A percentile compares a stretch with the other conserved stretches of the same genome.
Conservation (phyloP, 2,329 filamentous ascomycete genomes). For the Aspergillus quadrilineatus region DNA sequence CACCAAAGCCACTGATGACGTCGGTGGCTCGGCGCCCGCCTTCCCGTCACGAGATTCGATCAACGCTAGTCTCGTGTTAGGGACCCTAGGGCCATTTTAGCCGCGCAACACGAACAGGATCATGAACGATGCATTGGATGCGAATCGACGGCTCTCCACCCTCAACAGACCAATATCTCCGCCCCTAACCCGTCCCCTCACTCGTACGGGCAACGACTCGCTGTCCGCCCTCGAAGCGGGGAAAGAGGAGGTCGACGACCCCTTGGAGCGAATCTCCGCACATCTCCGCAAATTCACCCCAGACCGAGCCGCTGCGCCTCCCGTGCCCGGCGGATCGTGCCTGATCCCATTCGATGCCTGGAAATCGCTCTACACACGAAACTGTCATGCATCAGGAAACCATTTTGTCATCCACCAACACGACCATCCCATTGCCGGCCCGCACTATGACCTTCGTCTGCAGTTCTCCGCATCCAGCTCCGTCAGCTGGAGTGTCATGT, state of each 20-base stretch:
- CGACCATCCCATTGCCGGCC: slow-evolving; percentile 67
- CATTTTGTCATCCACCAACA: slow-evolving; percentile 73
- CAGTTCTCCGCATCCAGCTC: slow-evolving; percentile 69
- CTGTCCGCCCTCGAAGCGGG: slow-evolving; percentile 55
- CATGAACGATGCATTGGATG: not conserved
- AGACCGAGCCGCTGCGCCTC: slow-evolving; percentile 10
- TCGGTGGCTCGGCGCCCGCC: not conserved
- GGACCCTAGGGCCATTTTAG: not conserved
- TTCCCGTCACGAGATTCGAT: not conserved
- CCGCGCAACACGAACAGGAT: not conserved
- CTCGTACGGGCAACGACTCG: not conserved
- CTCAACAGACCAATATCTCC: slow-evolving; percentile 3
- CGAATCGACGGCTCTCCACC: slow-evolving; percentile 1
- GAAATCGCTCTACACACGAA: slow-evolving; percentile 48
- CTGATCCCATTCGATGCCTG: slow-evolving; percentile 32
- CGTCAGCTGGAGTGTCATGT: slow-evolving; percentile 64
- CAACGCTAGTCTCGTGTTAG: not conserved
- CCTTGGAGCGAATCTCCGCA: slow-evolving; percentile 49
- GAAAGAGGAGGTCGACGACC: slow-evolving; percentile 47
- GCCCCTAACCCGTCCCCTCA: slow-evolving; percentile 2
- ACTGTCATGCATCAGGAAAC: slow-evolving; percentile 46
- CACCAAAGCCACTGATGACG: not conserved
- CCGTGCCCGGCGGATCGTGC: not conserved
- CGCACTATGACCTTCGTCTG: slow-evolving; percentile 67
- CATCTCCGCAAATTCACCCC: slow-evolving; percentile 37